Evolutionary conservation across 1,139 yeast species (phyloP), one percentile per base, ranked within the genome.

Genomic region (Pichia sp.): DNA sequence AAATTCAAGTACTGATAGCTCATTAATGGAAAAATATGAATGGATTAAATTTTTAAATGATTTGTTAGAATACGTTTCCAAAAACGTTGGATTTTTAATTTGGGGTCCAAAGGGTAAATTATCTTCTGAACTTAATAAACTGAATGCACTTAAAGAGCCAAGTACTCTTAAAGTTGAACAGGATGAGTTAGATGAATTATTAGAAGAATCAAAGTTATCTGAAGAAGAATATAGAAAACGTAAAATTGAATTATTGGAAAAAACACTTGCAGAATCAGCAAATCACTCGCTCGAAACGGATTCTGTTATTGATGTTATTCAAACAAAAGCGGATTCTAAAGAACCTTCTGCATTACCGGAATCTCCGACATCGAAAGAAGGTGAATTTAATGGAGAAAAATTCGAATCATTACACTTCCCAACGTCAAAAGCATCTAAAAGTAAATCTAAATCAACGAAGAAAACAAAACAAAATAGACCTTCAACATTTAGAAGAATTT

Each of bases 21-120:
- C 71, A 27, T 68, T 85, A 44, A 69, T 78, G 53, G 78, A 77
- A 51, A 78, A 75, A 53, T 86, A 85, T 64, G 85, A 80, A 53
- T 86, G 95, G 94, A 73, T 81, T 51, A 74, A 78, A 43, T 86
- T 86, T 59, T 69, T 81, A 54, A 82, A 80, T 57, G 94, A 86
- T 56, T 65, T 92, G 42, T 76, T 86, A 53, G 95, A 85, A 44
- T 89, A 86, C 60, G 82, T 87, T 28, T 74, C 83, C 42, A 86
- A 83, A 58, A 85, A 86, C 62, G 80, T 83, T 71, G 85, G 86
- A 5, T 74, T 79, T 51, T 69, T 83, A 40, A 74, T 84, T 9
- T 83, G 86, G 85, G 92, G 90, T 25, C 78, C 76, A 57, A 75
- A 73, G 58, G 78, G 78, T 26, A 72, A 75, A 50, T 47, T 62